Conservation (phyloP, 768 basidiomycete species). For the Suillus cothurnatus region DNA sequence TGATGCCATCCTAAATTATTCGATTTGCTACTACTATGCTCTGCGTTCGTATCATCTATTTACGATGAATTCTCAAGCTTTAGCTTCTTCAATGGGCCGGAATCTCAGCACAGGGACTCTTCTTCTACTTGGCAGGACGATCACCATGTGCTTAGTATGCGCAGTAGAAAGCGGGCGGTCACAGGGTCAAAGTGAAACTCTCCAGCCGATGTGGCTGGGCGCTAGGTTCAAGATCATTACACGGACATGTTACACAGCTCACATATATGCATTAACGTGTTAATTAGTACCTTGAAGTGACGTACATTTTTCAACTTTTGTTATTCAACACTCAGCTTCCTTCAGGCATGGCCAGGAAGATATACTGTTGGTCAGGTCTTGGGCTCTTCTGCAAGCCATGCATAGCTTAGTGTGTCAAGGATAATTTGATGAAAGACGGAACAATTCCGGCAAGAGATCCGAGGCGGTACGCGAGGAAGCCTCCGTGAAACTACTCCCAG, state of each 20-base stretch:
- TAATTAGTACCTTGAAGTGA: neutral
- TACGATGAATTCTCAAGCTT: neutral
- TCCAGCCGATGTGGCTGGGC: neutral
- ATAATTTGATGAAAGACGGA: neutral
- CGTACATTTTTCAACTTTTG: neutral
- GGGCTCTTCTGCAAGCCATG: neutral
- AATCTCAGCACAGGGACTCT: neutral
- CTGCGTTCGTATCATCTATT: neutral
- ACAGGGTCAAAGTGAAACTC: neutral
- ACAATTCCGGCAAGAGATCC: neutral
- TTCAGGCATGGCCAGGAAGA: neutral
- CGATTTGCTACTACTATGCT: neutral
- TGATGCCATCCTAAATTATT: neutral
- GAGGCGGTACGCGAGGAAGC: neutral
- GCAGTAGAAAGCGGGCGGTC: neutral
- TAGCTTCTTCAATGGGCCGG: neutral
- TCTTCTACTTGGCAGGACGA: neutral
- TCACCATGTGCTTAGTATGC: neutral
- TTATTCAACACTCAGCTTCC: neutral
- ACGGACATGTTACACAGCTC: neutral
- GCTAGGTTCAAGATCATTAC: neutral
- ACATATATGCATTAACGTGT: neutral
- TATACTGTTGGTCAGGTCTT: neutral
- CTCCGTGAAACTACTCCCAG: neutral
- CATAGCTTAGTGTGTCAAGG: neutral